Evolutionary conservation across 2,329 filamentous ascomycete species (phyloP).

Genomic region (Fusarium stilboides): DNA sequence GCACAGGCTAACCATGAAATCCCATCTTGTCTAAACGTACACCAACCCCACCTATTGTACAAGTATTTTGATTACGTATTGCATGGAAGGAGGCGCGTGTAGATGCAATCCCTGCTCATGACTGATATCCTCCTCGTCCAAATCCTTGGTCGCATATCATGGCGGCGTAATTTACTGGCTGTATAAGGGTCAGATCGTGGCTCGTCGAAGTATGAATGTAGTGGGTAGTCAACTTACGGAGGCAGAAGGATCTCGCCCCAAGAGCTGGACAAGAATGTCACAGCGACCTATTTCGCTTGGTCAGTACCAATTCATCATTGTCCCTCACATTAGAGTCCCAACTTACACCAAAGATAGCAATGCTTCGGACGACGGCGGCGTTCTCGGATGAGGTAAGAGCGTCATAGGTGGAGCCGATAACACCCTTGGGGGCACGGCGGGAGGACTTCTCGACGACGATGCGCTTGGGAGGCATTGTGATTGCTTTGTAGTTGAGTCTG

Average conservation of each 20-base stretch:
- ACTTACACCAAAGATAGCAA: slow-evolving; percentile 78
- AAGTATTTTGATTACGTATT: slow-evolving; percentile 43
- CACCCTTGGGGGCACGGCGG: slow-evolving; percentile 63
- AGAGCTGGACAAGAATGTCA: slow-evolving; percentile 77
- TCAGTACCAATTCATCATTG: slow-evolving; percentile 14
- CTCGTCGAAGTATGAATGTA: neutral
- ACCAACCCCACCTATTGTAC: slow-evolving; percentile 50
- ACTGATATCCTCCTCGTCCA: neutral
- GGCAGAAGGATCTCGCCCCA: slow-evolving; percentile 78
- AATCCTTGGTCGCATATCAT: slow-evolving; percentile 19
- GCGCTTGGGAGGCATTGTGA: slow-evolving; percentile 75
- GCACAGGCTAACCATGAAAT: slow-evolving; percentile 31
- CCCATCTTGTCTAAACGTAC: slow-evolving; percentile 49
- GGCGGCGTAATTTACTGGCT: slow-evolving; percentile 47
- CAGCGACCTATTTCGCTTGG: slow-evolving; percentile 66
- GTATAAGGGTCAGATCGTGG: slow-evolving; percentile 24
- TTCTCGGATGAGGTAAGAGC: slow-evolving; percentile 78
- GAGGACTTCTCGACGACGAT: slow-evolving; percentile 66
- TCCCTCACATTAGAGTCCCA: neutral
- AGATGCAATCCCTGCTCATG: slow-evolving; percentile 9
- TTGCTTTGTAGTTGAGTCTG: neutral
- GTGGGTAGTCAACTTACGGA: slow-evolving; percentile 62
- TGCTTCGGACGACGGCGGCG: slow-evolving; percentile 76
- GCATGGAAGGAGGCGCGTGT: slow-evolving; percentile 12
- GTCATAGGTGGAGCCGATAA: slow-evolving; percentile 72